Percentiles rank a stretch among this genome's conserved stretches.
Evolutionary conservation across 495 filamentous ascomycete species (phyloP).

Genomic region (Chaetomidium leptoderma): DNA sequence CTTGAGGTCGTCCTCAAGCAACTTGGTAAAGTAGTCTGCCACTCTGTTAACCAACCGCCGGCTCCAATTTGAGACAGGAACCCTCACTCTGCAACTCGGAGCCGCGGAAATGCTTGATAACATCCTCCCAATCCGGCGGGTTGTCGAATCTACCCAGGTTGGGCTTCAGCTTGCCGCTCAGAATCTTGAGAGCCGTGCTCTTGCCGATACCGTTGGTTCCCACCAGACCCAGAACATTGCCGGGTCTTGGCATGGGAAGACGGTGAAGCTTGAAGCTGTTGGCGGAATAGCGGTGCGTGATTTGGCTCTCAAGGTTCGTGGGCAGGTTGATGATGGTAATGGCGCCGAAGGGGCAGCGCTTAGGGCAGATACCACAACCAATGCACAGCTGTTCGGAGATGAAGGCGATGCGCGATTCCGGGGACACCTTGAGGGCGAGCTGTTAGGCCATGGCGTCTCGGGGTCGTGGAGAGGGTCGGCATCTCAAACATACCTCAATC

Average conservation of each 20-base stretch:
- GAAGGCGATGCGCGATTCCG: constrained; percentile 92
- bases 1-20: constrained; percentile 93
- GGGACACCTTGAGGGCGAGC: constrained; percentile 69
- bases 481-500: constrained; percentile 19
- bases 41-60: constrained; percentile 5
- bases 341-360: constrained; percentile 98
- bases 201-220: constrained; percentile 99
- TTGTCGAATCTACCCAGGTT: constrained; percentile 93
- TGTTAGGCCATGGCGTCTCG: constrained; percentile 7
- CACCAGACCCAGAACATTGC: constrained; percentile 93
- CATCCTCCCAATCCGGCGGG: constrained; percentile 98
- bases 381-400: constrained; percentile 76
- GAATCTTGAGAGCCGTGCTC: constrained; percentile 95
- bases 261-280: constrained; percentile 99
- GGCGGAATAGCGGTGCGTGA: constrained; percentile 96
- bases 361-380: constrained; percentile 98
- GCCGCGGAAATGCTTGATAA: constrained; percentile 94
- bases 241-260: constrained; percentile 89
- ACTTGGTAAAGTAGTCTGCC: constrained; percentile 94
- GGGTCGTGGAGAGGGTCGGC: background rate
- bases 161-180: constrained; percentile 96
- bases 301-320: constrained; percentile 94
- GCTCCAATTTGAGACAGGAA: background rate
- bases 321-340: constrained; percentile 99
- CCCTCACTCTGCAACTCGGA: constrained; percentile 89